A percentile compares a stretch with the other conserved stretches of the same genome.
These are phyloP conservation scores for Scedosporium boydii DNA, from an alignment of 2,329 filamentous ascomycete genomes.

Conservation along the genomic window DNA sequence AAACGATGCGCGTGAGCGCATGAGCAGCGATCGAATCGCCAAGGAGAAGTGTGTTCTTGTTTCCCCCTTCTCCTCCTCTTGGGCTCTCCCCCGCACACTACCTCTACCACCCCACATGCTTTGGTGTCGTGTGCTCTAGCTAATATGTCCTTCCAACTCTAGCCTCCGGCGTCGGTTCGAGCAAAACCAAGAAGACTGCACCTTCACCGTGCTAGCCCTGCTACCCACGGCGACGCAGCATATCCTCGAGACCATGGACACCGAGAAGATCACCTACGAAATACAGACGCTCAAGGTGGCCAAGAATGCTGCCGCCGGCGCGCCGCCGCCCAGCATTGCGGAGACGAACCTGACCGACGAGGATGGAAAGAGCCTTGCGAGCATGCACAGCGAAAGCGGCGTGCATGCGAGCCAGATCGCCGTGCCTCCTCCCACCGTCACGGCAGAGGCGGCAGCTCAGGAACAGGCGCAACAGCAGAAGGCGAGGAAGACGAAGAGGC, in stretches of 20 bases:
- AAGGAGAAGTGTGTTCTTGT: constrained; percentile 70
- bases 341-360: constrained; percentile 74
- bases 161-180: constrained; percentile 93
- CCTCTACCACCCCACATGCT: constrained; percentile 1
- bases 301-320: constrained; percentile 48
- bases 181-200: constrained; percentile 98
- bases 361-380: constrained; percentile 67
- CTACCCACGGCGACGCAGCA: constrained; percentile 86
- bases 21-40: constrained; percentile 90
- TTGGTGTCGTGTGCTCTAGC: constrained; percentile 2
- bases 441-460: constrained; percentile 17
- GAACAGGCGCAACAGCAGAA: constrained; percentile 34
- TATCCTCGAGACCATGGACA: constrained; percentile 77
- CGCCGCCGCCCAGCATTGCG: constrained; percentile 48
- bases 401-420: constrained; percentile 72
- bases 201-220: constrained; percentile 92
- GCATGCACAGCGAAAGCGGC: constrained; percentile 72
- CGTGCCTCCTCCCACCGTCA: constrained; percentile 28
- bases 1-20: constrained; percentile 86
- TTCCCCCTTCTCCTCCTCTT: not conserved
- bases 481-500: constrained; percentile 68
- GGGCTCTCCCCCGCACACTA: not conserved
- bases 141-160: constrained; percentile 7
- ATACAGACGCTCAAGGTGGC: constrained; percentile 73
- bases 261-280: constrained; percentile 86